phyloP scores from a whole-genome alignment of 805 yeast genomes.

The Ogataea chonburiensis region DNA sequence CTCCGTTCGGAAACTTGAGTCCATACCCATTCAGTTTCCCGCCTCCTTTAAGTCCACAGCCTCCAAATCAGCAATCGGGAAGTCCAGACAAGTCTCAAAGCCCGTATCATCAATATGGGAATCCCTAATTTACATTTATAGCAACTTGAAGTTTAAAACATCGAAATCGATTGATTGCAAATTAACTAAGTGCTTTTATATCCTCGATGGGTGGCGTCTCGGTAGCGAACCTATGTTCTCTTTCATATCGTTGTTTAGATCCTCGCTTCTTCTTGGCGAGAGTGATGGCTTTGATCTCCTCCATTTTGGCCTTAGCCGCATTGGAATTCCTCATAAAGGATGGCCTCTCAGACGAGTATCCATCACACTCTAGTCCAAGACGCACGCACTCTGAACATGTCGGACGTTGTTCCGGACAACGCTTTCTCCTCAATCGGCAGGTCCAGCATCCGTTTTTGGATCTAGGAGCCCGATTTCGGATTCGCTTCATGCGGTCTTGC shows the following conservation, averaged over 20 bases:
- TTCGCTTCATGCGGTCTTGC: conserved; percentile 19
- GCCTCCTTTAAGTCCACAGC: conserved; percentile 4
- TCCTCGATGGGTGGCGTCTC: conserved; percentile 16
- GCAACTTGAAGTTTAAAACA: conserved; percentile 6
- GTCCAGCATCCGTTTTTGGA: conserved; percentile 69
- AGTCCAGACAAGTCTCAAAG: conserved; percentile 1
- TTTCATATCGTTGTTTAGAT: conserved; percentile 25
- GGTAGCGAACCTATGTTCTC: conserved; percentile 18
- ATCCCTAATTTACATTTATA: conserved; percentile 7
- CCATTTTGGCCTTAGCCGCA: conserved; percentile 45
- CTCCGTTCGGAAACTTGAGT: conserved; percentile 2
- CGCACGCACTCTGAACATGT: conserved; percentile 56
- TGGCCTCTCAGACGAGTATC: conserved; percentile 51
- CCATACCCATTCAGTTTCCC: conserved; percentile 4
- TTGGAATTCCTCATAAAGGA: conserved; percentile 47
- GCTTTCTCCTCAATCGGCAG: conserved; percentile 68
- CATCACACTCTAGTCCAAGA: conserved; percentile 58
- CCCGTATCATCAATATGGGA: conserved; percentile 9
- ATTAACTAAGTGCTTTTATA: conserved; percentile 2
- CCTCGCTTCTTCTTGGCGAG: conserved; percentile 38
- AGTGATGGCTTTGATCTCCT: conserved; percentile 47
- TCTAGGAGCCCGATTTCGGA: conserved; percentile 21
- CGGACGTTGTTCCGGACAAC: conserved; percentile 68
- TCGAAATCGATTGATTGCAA: conserved; percentile 6
- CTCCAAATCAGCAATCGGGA: conserved; percentile 2